phyloP scores from a whole-genome alignment of 2,329 filamentous ascomycete genomes.

The Juglanconis oblonga region DNA sequence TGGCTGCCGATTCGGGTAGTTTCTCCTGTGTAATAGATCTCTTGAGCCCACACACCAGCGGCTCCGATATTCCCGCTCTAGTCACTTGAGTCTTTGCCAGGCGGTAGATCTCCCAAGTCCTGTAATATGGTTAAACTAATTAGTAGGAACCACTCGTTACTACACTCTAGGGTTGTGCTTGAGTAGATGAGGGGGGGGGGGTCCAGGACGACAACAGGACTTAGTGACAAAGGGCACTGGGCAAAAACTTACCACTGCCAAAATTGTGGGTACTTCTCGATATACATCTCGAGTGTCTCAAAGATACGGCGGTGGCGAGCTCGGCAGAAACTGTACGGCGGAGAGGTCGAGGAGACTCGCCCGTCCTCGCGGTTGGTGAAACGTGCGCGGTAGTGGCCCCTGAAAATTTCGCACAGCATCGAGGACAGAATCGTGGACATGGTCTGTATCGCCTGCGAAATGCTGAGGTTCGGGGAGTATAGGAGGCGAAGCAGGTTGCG shows the following conservation, averaged over 20 bases:
- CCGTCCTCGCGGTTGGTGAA: not conserved
- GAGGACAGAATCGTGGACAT: not conserved
- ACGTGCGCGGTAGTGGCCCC: slow-evolving; percentile 1
- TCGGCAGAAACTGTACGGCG: slow-evolving; percentile 8
- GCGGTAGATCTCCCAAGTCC: slow-evolving; percentile 4
- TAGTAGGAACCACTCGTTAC: too few relatives aligned
- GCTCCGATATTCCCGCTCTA: not conserved
- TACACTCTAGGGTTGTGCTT: too few relatives aligned
- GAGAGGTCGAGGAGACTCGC: not conserved
- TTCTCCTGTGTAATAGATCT: not conserved
- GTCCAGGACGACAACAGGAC: too few relatives aligned
- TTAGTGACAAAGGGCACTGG: too few relatives aligned
- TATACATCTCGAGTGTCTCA: not conserved
- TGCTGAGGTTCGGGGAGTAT: slow-evolving; percentile 12
- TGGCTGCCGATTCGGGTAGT: not conserved
- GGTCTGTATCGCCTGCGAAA: not conserved
- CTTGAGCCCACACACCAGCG: not conserved
- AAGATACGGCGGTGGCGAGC: slow-evolving; percentile 2
- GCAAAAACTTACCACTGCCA: too few relatives aligned
- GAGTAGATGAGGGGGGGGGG: too few relatives aligned
- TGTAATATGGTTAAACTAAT: too few relatives aligned
- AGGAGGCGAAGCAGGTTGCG: slow-evolving; percentile 1
- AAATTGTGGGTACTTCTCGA: not conserved
- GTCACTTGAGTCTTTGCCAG: not conserved
- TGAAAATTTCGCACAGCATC: slow-evolving; percentile 7